Evolutionary conservation across 768 basidiomycete genomes (phyloP).

Genomic region (Mycena belliarum): DNA sequence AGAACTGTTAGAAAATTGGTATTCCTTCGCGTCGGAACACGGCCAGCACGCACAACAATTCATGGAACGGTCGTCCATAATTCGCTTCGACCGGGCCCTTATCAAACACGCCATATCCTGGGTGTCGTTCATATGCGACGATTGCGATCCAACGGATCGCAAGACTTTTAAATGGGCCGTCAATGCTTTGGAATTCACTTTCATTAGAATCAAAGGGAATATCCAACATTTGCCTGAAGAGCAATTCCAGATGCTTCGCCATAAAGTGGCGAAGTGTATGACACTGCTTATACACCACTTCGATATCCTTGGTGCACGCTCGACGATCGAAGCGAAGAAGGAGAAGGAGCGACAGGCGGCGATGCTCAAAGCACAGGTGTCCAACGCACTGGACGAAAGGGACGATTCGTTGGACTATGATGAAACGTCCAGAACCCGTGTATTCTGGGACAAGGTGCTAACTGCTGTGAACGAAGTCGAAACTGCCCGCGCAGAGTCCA

Average conservation of each 20-base stretch:
- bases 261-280: slow-evolving; percentile 95
- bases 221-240: slow-evolving; percentile 86
- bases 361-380: slow-evolving; percentile 51
- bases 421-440: slow-evolving; percentile 57
- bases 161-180: slow-evolving; percentile 99
- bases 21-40: slow-evolving; percentile 93
- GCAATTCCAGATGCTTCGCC: slow-evolving; percentile 88
- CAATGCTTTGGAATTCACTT: slow-evolving; percentile 89
- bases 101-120: slow-evolving; percentile 93
- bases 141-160: slow-evolving; percentile 93
- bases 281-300: slow-evolving; percentile 96
- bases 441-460: slow-evolving; percentile 75
- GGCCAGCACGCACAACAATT: slow-evolving; percentile 87
- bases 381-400: slow-evolving; percentile 47
- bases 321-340: slow-evolving; percentile 81
- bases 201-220: slow-evolving; percentile 83
- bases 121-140: slow-evolving; percentile 98
- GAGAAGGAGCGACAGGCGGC: slow-evolving; percentile 87
- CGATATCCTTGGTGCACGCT: slow-evolving; percentile 94
- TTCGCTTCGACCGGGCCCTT: slow-evolving; percentile 80
- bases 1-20: slow-evolving; percentile 93
- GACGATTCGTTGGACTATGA: slow-evolving; percentile 51
- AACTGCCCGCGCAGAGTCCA: slow-evolving; percentile 48
- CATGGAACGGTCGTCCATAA: slow-evolving; percentile 72
- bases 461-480: slow-evolving; percentile 67